Evolutionary conservation across 208 protist species (phyloP), one percentile per base, ranked within the genome.

Genomic region (Trypanosomatidae sp.): DNA sequence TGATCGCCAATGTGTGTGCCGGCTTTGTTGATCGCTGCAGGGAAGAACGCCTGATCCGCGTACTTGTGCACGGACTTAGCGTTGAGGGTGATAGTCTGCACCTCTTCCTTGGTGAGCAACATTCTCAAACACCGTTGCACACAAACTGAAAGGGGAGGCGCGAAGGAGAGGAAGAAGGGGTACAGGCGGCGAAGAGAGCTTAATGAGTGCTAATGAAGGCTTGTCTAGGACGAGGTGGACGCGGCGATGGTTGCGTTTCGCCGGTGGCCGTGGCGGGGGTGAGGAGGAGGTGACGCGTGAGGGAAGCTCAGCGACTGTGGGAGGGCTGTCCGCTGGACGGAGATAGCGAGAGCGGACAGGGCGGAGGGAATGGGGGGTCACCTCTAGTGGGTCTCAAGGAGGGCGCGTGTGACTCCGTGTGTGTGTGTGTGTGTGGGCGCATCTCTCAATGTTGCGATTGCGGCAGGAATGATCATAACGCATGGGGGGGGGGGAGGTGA

Each of bases 51-150:
- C 33, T 77, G 68, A 53, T 90, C 86, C 39, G 78, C 86, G 72
- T 94, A 85, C 60, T 87, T 80, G 73, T 94, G 82, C 43, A 94
- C 81, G 70, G 80, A 84, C 53, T 88, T 81, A 0, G 89, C 87
- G 56, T 82, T 80, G 66, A 94, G 85, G 17, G 89, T 94, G 49
- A 94, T 81, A 19, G 62, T 65, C 39, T 79, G 71, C 5, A 91
- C 44, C 68, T 84, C 80, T 25, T 85, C 80, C 19, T 74, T 73
- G 13, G 79, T 76, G 28, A 93, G 74, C 50, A 85, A 58, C 72
- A 69, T 72, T 36, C 5, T 74, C 46, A 46, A 65, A 25, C 60
- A 17, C 39, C 19, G 10, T n/a, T 19, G 28, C 41, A 50, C 41
- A 71, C 3, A 53, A 62, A 3, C 1, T 9, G 30, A 17, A 47